phyloP scores from a whole-genome alignment of 257 asterid genomes.

The Rehmannia glutinosa region DNA sequence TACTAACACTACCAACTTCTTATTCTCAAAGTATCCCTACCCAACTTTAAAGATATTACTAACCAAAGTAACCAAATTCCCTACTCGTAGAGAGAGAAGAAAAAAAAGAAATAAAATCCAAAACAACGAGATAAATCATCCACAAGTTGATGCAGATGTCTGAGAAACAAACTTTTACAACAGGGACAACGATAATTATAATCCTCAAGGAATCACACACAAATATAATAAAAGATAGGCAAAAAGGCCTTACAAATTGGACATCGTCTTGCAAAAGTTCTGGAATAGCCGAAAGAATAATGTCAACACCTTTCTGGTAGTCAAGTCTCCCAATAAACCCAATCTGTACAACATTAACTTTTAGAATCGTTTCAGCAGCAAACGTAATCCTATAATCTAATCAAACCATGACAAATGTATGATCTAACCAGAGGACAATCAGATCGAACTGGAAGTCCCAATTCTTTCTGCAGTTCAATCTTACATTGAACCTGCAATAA shows the following conservation, averaged over 20 bases:
- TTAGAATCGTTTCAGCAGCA: constrained; percentile 10
- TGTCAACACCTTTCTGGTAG: constrained; percentile 94
- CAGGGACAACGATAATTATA: too few species aligned
- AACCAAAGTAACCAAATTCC: too few species aligned
- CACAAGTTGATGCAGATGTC: too few species aligned
- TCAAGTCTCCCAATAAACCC: constrained; percentile 97
- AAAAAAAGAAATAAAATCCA: too few species aligned
- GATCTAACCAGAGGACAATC: constrained; percentile 80
- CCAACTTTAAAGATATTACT: too few species aligned
- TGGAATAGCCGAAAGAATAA: constrained; percentile 76
- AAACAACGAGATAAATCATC: too few species aligned
- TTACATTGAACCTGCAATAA: constrained; percentile 68
- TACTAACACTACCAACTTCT: too few species aligned
- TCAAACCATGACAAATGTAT: background rate
- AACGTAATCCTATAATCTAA: background rate
- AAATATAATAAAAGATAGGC: background rate
- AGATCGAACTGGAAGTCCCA: constrained; percentile 81
- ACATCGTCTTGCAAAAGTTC: constrained; percentile 89
- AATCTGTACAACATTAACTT: constrained; percentile 43
- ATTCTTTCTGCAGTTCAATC: constrained; percentile 78
- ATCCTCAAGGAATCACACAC: too few species aligned
- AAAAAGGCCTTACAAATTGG: constrained; percentile 59
- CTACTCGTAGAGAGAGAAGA: too few species aligned
- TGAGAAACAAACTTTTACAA: too few species aligned
- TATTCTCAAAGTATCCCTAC: too few species aligned